Percentiles rank a stretch among this genome's conserved stretches.
Conservation (phyloP, 2,329 filamentous ascomycete species). For the Paecilomyces sp. region DNA sequence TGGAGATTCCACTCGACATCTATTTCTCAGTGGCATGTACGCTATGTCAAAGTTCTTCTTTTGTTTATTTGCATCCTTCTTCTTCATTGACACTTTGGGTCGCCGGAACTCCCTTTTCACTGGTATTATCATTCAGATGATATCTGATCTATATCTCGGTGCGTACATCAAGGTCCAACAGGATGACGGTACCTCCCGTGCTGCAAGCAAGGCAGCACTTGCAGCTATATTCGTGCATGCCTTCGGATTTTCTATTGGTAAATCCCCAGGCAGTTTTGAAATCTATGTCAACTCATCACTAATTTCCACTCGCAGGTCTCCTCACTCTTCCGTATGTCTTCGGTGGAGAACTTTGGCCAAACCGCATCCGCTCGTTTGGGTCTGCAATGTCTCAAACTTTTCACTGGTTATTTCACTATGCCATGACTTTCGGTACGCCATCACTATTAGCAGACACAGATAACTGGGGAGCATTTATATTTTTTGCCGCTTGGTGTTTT, state of each 20-base stretch:
- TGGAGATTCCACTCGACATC: conserved; percentile 19
- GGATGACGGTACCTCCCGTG: conserved; percentile 12
- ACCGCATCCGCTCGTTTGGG: conserved; percentile 39
- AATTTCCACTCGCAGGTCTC: conserved; percentile 15
- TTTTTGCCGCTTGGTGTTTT: conserved; percentile 35
- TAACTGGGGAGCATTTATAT: conserved; percentile 39
- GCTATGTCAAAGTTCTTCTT: conserved; percentile 38
- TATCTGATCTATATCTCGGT: conserved; percentile 36
- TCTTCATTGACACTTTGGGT: conserved; percentile 40
- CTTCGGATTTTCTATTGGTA: conserved; percentile 38
- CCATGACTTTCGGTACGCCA: conserved; percentile 27
- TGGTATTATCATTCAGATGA: conserved; percentile 30
- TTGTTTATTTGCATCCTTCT: conserved; percentile 35
- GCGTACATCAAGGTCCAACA: conserved; percentile 32
- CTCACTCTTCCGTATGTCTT: conserved; percentile 41
- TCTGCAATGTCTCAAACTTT: conserved; percentile 32
- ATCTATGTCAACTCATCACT: too few relatives aligned
- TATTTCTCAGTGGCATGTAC: conserved; percentile 40
- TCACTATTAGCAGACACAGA: conserved; percentile 26
- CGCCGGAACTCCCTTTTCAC: conserved; percentile 32
- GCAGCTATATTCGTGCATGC: conserved; percentile 40
- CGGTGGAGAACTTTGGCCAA: conserved; percentile 40
- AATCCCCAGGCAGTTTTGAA: conserved; percentile 6
- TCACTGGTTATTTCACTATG: conserved; percentile 40
- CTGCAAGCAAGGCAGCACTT: conserved; percentile 32